Evolutionary conservation across 257 asterid genomes (phyloP).

Genomic region (Solanum bulbocastanum): DNA sequence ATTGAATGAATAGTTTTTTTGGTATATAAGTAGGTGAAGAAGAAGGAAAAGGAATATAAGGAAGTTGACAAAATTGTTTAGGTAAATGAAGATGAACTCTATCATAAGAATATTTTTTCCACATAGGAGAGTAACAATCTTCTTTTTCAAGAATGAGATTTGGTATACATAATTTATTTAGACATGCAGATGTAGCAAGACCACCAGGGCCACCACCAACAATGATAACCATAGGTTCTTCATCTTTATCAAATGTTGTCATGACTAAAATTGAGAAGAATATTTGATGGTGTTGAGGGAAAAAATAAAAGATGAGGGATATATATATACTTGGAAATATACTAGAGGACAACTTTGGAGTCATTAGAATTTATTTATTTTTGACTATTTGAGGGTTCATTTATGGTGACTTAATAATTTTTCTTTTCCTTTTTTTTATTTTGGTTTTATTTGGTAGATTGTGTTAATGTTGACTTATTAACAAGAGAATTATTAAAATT

Average conservation of each 20-base stretch:
- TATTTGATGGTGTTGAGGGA: background rate
- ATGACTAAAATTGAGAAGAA: background rate
- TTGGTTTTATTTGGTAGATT: too few species aligned
- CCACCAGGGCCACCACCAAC: conserved; percentile 83
- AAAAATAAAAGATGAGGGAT: background rate
- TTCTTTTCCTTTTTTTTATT: too few species aligned
- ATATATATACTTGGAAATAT: background rate
- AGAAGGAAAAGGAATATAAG: conserved; percentile 41
- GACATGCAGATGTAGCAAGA: conserved; percentile 60
- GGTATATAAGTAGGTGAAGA: conserved; percentile 37
- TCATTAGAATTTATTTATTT: background rate
- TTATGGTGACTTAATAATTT: background rate
- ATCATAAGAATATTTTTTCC: conserved; percentile 68
- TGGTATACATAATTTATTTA: conserved; percentile 38
- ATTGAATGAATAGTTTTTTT: conserved; percentile 18
- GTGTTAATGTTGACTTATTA: too few species aligned
- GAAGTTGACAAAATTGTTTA: conserved; percentile 44
- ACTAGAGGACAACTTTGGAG: background rate
- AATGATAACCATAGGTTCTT: conserved; percentile 21
- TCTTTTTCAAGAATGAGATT: conserved; percentile 55
- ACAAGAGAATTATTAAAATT: too few species aligned
- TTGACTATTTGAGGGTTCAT: background rate
- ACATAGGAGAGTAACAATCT: conserved; percentile 54
- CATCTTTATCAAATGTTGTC: background rate
- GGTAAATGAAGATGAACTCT: conserved; percentile 70